Base-by-base conservation (phyloP, 805 yeast species). In the Clavispora asparagi region DNA sequence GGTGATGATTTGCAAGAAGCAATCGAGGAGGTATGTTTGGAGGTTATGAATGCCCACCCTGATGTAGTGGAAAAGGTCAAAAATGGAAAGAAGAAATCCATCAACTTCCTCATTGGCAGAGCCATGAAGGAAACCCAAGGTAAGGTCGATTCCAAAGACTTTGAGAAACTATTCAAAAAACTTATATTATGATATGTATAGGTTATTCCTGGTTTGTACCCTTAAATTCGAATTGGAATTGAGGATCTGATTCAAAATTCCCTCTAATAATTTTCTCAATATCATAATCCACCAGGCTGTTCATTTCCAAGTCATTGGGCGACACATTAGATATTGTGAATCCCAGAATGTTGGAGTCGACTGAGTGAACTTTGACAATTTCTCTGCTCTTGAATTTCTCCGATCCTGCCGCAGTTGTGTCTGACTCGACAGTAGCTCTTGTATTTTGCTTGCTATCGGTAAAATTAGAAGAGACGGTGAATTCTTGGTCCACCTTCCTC, bases 111-210 rank as follows among this genome's bases (percentile, higher is more conserved):
- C 46, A 76, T 94, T 4, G 98, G 97, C 1, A 79, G 79, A 59
- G 95, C 89, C 16, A 88, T 94, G 96, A 80, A 81, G 56, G 68
- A 74, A 45, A 78, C 88, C 1, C 85, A 82, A 53, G 97, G 97
- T 4, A 76, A 68, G 48, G 68, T 77, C 26, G 63, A 52, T 51
- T 74, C 76, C 12, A 62, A 51, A 40, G 53, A 29, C 53, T 67
- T 58, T 30, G 61, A 59, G 17, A 43, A 45, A 25, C 63, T 56
- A 42, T 67, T 71, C 35, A 50, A 52, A 10, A 49, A 54, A 26
- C 44, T 66, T 17, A 46, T 64, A 26, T 29, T 47, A 9, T 33
- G 13, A 12, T 16, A 17, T 41, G 1, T 14, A 14, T 7, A 17
- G 17, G 17, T 7, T 33, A 31, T n/a, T 10, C 35, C 7, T 33